Base-by-base conservation (phyloP, 768 basidiomycete genomes). In the Xerocomellus chrysenteron region DNA sequence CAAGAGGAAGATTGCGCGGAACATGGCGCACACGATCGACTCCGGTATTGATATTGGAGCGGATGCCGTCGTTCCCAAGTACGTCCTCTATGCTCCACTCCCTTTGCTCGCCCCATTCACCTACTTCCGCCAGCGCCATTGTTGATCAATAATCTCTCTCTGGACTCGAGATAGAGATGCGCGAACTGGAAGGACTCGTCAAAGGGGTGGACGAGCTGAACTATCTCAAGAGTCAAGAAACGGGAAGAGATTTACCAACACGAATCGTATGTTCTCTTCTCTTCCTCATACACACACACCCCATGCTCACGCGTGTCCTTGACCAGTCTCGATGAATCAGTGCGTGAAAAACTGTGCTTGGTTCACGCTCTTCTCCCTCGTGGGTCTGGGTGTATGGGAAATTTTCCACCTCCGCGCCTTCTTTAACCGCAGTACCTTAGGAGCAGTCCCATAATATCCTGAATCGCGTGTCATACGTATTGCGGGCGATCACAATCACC, bases 71-170 rank as follows among this genome's bases (percentile, higher is more conserved):
- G 21, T 21, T 21, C 21, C 21, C 21, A 21, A 21, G 21, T 21
- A 21, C 21, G 21, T 21, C 21, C 21, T 21, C 21, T 21, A 21
- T 2, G 21, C 21, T 21, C 21, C 21, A 21, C 21, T 21, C 21
- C 21, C 21, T 21, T 21, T 21, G 21, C 21, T 21, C 21, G 21
- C 21, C 21, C 21, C 21, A 21, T 21, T 21, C 21, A 21, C 21
- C 21, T 21, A 21, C 21, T 21, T 21, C 56, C 59, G 52, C 21
- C 67, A 97, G 94, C 65, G 97, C 97, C 26, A 99, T 98, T 70
- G 97, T 97, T 10, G 98, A 97, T 75, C 95, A 98, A 71, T 96
- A 99, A 71, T 95, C 92, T 1, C 78, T 99, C 0, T 97, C 94
- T 5, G 90, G 89, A 0, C 83, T 99, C 19, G 97, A 99, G 75